A percentile compares a stretch with the other conserved stretches of the same genome.
phyloP scores from a whole-genome alignment of 345 rosid genomes.

The Boechera stricta region DNA sequence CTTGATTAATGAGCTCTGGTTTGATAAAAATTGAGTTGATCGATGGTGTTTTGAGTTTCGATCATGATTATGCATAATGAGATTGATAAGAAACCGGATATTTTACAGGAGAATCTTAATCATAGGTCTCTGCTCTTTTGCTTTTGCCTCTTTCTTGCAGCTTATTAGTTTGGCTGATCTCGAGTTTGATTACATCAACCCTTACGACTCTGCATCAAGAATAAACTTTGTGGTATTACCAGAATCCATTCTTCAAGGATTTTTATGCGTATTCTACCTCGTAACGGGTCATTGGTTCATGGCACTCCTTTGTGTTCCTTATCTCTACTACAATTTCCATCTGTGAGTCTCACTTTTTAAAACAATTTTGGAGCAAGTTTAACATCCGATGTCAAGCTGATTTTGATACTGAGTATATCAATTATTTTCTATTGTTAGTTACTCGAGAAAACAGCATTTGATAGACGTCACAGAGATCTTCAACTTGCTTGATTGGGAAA shows the following conservation, averaged over 20 bases:
- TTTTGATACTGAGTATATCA: constrained; percentile 3
- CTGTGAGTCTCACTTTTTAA: constrained; percentile 52
- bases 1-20: neutral
- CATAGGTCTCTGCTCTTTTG: neutral
- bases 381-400: neutral
- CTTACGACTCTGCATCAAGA: constrained; percentile 72
- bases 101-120: neutral
- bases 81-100: neutral
- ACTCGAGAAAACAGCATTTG: constrained; percentile 65
- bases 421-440: constrained; percentile 48
- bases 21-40: neutral
- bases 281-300: constrained; percentile 75
- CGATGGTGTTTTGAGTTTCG: neutral
- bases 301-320: constrained; percentile 64
- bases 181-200: constrained; percentile 80
- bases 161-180: constrained; percentile 78
- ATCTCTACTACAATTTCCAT: constrained; percentile 66
- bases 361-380: constrained; percentile 6
- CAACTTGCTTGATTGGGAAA: constrained; percentile 85
- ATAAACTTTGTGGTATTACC: constrained; percentile 69
- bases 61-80: neutral
- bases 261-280: constrained; percentile 56
- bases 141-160: constrained; percentile 48
- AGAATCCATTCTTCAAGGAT: constrained; percentile 63
- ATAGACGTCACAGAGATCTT: constrained; percentile 95